Base-by-base conservation (phyloP, 2,329 filamentous ascomycete genomes). In the Ascochyta rabiei region DNA sequence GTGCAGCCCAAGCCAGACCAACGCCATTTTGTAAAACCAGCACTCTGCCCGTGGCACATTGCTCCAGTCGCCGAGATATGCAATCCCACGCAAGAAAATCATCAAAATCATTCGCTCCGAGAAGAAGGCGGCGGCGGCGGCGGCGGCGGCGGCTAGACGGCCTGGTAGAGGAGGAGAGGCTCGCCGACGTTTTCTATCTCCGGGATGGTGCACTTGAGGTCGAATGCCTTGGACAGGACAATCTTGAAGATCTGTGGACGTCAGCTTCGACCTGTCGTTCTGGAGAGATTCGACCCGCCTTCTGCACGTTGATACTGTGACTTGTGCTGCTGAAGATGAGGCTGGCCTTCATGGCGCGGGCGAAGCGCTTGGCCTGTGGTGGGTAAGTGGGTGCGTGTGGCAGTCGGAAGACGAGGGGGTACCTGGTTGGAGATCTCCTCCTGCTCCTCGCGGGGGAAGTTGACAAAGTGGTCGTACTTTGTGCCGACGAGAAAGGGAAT, bases 391-490 rank as follows among this genome's bases (percentile, higher is more conserved):
- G 18, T 19, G 37, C 35, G 10, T 18, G 4, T 16, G n/a, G 16
- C 23, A 35, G 3, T n/a, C 18, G 21, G 3, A 34, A 10, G 3
- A 8, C 34, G 9, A n/a, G 13, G 13, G 23, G 51, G 21, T 78
- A 95, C 92, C 84, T 96, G 93, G 70, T 95, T 93, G 13, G 92
- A 96, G 60, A 99, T 99, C 78, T 99, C 95, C 76, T 99, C 95
- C 75, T 99, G 95, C 72, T 99, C 95, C 74, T 98, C 93, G 37
- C 90, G 85, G 0, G 95, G 93, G 71, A 99, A 97, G 79, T 98
- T 99, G 77, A 99, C 93, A 79, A 99, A 99, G 73, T 98, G 95
- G 71, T 99, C 95, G 76, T 98, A 99, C 77, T 99, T 99, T 31
- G 95, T 99, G 56, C 95, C 95, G 16, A 99, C 91, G 21, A 99